phyloP scores from a whole-genome alignment of 2,329 filamentous ascomycete species.

The Arthrobotrys entomopaga region DNA sequence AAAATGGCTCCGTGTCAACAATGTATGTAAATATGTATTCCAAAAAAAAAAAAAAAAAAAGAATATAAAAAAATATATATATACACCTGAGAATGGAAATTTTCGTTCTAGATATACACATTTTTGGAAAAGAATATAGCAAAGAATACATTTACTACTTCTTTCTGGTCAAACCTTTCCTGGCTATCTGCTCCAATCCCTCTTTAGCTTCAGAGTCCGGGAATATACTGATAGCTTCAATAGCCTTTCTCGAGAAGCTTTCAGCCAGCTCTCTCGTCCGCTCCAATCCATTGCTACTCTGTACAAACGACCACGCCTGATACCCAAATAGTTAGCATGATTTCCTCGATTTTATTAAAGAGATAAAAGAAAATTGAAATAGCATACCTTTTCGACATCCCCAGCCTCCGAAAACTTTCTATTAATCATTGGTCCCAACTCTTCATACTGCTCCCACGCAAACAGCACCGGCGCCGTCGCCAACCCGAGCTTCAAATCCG shows the following conservation, averaged over 20 bases:
- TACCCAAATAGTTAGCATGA: background rate
- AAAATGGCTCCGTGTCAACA: background rate
- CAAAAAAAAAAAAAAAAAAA: background rate
- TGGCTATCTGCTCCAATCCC: constrained; percentile 90
- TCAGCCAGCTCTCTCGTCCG: constrained; percentile 90
- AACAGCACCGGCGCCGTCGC: constrained; percentile 94
- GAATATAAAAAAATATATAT: no score
- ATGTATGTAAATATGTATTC: constrained; percentile 19
- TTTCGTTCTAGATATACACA: background rate
- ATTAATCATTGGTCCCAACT: constrained; percentile 86
- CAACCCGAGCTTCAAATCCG: constrained; percentile 89
- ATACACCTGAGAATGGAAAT: constrained; percentile 4
- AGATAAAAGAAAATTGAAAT: background rate
- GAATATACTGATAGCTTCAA: constrained; percentile 82
- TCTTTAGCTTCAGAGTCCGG: constrained; percentile 95
- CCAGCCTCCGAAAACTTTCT: constrained; percentile 86
- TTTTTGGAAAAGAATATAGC: no score
- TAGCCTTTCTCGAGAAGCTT: constrained; percentile 88
- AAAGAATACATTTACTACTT: constrained; percentile 57
- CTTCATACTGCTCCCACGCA: constrained; percentile 89
- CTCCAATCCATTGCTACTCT: constrained; percentile 76
- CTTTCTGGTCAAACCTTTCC: constrained; percentile 67
- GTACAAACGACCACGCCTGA: constrained; percentile 50
- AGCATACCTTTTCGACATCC: constrained; percentile 79
- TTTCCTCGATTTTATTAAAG: background rate